These are phyloP conservation scores for Penicillium herquei DNA, from an alignment of 495 filamentous ascomycete genomes.

Conservation along the genomic window DNA sequence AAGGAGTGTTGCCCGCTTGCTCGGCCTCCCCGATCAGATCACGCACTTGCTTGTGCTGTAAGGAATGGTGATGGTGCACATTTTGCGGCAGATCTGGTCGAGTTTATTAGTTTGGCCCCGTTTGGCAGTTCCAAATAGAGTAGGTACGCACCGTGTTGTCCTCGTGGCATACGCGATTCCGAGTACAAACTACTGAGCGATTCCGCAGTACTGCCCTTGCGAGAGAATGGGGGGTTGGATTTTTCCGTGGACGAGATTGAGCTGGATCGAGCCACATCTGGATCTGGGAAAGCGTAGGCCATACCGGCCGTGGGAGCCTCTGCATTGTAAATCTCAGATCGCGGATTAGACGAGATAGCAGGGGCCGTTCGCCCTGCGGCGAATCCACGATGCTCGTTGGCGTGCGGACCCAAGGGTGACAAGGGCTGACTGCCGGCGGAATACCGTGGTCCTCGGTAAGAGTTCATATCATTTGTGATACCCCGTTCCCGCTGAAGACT, in stretches of 20 bases:
- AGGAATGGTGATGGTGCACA: conserved; percentile 65
- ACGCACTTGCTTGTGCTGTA: conserved; percentile 72
- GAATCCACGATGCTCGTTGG: conserved; percentile 53
- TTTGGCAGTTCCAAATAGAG: not conserved
- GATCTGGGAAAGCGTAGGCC: conserved; percentile 80
- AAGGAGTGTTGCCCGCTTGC: conserved; percentile 57
- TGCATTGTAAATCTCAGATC: conserved; percentile 74
- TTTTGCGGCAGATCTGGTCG: conserved; percentile 44
- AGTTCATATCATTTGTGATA: conserved; percentile 49
- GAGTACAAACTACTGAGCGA: conserved; percentile 76
- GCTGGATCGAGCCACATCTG: conserved; percentile 58
- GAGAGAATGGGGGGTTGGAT: conserved; percentile 48
- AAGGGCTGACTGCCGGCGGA: conserved; percentile 42
- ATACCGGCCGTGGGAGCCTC: conserved; percentile 79
- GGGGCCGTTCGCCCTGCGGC: conserved; percentile 64
- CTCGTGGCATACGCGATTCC: conserved; percentile 66
- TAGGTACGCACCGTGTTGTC: conserved; percentile 56
- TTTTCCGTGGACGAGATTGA: conserved; percentile 56
- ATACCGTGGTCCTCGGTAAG: conserved; percentile 56
- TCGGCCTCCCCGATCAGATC: conserved; percentile 64
- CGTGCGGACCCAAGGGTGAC: conserved; percentile 47
- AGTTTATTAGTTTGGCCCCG: conserved; percentile 12
- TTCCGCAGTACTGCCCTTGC: conserved; percentile 70
- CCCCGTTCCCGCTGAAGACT: conserved; percentile 57
- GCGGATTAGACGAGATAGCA: conserved; percentile 72